Conservation (phyloP, 2,329 filamentous ascomycete species). For the Pezicula radicicola region DNA sequence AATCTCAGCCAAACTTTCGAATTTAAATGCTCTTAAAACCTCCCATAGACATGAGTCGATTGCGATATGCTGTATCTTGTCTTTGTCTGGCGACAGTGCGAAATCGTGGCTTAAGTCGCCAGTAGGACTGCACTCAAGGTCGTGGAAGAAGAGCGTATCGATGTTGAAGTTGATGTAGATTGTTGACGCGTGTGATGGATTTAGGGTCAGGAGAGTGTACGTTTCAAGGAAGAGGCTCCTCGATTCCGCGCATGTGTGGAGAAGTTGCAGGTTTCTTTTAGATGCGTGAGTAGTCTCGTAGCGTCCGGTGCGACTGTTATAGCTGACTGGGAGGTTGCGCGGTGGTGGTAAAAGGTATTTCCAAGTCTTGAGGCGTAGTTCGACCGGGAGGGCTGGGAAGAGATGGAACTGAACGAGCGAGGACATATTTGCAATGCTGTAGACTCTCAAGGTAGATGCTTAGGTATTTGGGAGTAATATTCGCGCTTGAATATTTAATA, state of each 20-base stretch:
- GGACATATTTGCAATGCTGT: background rate
- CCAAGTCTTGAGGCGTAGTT: conserved; percentile 25
- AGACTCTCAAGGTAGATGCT: background rate
- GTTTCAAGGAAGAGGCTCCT: conserved; percentile 16
- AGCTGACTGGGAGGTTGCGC: conserved; percentile 19
- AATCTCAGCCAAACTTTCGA: conserved; percentile 19
- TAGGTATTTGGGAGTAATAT: background rate
- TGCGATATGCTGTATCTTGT: conserved; percentile 17
- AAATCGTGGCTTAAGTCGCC: conserved; percentile 24
- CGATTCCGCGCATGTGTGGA: conserved; percentile 18
- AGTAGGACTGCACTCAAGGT: conserved; percentile 21
- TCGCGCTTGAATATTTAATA: too few species aligned
- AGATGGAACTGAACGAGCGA: conserved; percentile 8
- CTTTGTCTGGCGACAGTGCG: conserved; percentile 13
- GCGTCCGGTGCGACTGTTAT: conserved; percentile 12
- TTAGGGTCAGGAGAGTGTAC: conserved; percentile 19
- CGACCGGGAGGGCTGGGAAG: conserved; percentile 20
- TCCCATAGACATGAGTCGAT: conserved; percentile 24
- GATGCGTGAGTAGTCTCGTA: conserved; percentile 9
- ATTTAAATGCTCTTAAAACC: conserved; percentile 20
- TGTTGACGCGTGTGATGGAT: conserved; percentile 15
- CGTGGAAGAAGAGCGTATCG: conserved; percentile 25
- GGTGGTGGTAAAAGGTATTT: conserved; percentile 12
- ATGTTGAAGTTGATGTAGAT: conserved; percentile 20
- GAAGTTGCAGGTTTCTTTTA: conserved; percentile 9